Evolutionary conservation across 2,329 filamentous ascomycete species (phyloP), one percentile per base, ranked within the genome.

Genomic region (Talaromyces albobiverticillius): DNA sequence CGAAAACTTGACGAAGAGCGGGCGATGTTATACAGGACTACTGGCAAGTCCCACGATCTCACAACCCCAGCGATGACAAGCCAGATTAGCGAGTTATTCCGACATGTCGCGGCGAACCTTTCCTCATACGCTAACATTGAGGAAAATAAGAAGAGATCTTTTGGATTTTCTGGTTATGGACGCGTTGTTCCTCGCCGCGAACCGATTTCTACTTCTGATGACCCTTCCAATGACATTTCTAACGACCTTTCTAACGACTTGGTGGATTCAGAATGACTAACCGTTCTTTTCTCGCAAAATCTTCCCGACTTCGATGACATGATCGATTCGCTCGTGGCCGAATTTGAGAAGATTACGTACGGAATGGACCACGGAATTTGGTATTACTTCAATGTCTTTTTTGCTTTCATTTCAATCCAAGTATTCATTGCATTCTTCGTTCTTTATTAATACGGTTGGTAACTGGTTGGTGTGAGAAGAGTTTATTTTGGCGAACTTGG

Each of bases 131-230:
- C 34, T 10, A 31, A 46, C 16, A n/a, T 0, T 2, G 16, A 14
- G n/a, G 50, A 52, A 31, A 36, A 38, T 13, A 25, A 52, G 50
- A 52, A 20, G 25, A 45, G 31, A 25, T 31, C 29, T 3, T 52
- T 52, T 45, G 41, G 40, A 34, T 51, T 51, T n/a, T 10, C n/a
- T 6, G 41, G 34, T 32, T 8, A 26, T 14, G 29, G 34, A 9
- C n/a, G 18, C 29, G 7, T 10, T 22, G 11, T 20, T 16, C 36
- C n/a, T 5, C 22, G 20, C 31, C 36, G 42, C 13, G 20, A 34
- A n/a, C 8, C n/a, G 13, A n/a, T 11, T 22, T 42, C 20, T 29
- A 16, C 14, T 25, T n/a, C 20, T 13, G 40, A n/a, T 25, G n/a
- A 6, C 40, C 22, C 7, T 42, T 42, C 40, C 11, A 16, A 16